A percentile compares a stretch with the other conserved stretches of the same genome.
These are phyloP conservation scores for Stentor coeruleus DNA, from an alignment of 73 alveolate genomes.

Conservation along the genomic window DNA sequence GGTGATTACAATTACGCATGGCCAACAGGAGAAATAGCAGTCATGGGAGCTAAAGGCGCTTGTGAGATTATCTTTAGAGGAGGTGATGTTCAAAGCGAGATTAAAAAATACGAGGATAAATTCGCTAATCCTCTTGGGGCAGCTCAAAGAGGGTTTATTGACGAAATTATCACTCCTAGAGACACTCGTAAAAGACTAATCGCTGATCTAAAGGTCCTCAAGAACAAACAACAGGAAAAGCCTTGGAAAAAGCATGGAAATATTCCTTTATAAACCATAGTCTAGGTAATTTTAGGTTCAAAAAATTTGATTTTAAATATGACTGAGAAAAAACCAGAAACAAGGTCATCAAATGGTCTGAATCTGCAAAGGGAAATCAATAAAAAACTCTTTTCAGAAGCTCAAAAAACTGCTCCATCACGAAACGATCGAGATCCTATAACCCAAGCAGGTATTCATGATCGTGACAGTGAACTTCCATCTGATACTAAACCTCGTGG, in stretches of 20 bases:
- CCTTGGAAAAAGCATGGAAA: slow-evolving; percentile 54
- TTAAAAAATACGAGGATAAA: slow-evolving; percentile 44
- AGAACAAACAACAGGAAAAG: slow-evolving; percentile 39
- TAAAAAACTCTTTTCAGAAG: not conserved
- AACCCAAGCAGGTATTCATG: not conserved
- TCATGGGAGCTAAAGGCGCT: slow-evolving; percentile 35
- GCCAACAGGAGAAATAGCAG: slow-evolving; percentile 34
- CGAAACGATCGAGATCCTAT: not conserved
- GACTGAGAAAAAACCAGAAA: not conserved
- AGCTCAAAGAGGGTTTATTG: slow-evolving; percentile 57
- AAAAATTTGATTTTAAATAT: too few relatives aligned
- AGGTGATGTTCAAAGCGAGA: slow-evolving; percentile 45
- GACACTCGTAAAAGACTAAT: slow-evolving; percentile 39
- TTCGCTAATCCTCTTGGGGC: slow-evolving; percentile 68
- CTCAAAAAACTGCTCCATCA: not conserved
- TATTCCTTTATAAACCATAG: slow-evolving; percentile 41
- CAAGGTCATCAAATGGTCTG: not conserved
- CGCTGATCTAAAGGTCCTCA: slow-evolving; percentile 35
- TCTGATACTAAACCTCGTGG: not conserved
- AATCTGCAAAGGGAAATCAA: not conserved
- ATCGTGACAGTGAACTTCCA: not conserved
- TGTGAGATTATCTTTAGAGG: slow-evolving; percentile 66
- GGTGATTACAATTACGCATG: slow-evolving; percentile 31
- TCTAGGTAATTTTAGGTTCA: too few relatives aligned
- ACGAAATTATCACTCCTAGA: slow-evolving; percentile 52